Percentiles rank a stretch among this genome's conserved stretches.
These are phyloP conservation scores for Drechmeria coniospora DNA, from an alignment of 2,329 filamentous ascomycete genomes.

Conservation along the genomic window DNA sequence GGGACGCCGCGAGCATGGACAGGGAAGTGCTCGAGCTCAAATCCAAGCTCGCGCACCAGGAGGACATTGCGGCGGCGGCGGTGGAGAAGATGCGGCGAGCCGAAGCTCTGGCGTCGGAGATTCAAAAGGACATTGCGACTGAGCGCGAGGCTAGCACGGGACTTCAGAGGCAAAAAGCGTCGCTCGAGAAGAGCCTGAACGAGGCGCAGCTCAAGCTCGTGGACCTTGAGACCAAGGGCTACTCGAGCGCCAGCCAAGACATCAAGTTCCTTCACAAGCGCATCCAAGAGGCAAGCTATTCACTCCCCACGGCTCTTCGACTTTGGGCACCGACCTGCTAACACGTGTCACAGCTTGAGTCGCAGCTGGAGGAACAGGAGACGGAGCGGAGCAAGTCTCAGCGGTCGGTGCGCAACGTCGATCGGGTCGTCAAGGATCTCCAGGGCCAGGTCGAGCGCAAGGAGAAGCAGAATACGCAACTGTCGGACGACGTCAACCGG, in stretches of 20 bases:
- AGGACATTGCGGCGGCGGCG: slow-evolving; percentile 80
- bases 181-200: slow-evolving; percentile 76
- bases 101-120: slow-evolving; percentile 71
- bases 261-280: slow-evolving; percentile 88
- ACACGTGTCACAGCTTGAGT: slow-evolving; percentile 58
- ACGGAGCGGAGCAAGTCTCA: slow-evolving; percentile 64
- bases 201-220: slow-evolving; percentile 82
- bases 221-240: slow-evolving; percentile 93
- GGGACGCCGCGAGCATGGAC: slow-evolving; percentile 78
- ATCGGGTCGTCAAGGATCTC: slow-evolving; percentile 85
- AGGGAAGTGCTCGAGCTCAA: slow-evolving; percentile 82
- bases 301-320: not conserved
- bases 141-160: slow-evolving; percentile 72
- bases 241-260: slow-evolving; percentile 85
- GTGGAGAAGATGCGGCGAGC: slow-evolving; percentile 95
- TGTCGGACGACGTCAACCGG: slow-evolving; percentile 70
- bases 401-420: slow-evolving; percentile 78
- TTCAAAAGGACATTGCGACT: slow-evolving; percentile 79
- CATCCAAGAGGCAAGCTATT: slow-evolving; percentile 80
- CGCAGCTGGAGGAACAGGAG: slow-evolving; percentile 71
- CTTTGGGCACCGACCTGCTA: slow-evolving; percentile 2
- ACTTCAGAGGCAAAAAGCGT: slow-evolving; percentile 79
- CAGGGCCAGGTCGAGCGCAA: slow-evolving; percentile 85
- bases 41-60: slow-evolving; percentile 75
- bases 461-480: slow-evolving; percentile 69